These are phyloP conservation scores for Mortierella sp. DNA, from an alignment of 371 early-diverging fungal species.

Conservation along the genomic window DNA sequence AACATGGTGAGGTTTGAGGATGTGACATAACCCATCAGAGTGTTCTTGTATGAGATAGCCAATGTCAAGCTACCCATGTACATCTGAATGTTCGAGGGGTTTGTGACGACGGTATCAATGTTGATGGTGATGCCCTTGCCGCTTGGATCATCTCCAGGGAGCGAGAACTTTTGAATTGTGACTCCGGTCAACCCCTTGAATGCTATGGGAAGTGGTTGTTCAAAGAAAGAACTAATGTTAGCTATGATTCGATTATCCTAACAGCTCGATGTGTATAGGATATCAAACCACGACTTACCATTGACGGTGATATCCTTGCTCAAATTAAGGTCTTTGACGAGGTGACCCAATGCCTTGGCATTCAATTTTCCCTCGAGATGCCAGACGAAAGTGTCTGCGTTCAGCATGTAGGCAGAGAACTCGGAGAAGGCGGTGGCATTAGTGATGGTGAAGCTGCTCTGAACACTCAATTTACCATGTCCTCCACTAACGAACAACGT, in stretches of 20 bases:
- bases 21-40: too few species aligned
- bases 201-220: constrained; percentile 52
- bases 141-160: too few species aligned
- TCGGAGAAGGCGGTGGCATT: constrained; percentile 61
- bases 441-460: constrained; percentile 61
- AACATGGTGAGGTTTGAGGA: too few species aligned
- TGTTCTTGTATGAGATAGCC: too few species aligned
- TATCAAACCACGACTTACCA: constrained; percentile 65
- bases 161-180: too few species aligned
- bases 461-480: constrained; percentile 61
- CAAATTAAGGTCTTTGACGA: constrained; percentile 59
- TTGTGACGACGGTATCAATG: too few species aligned
- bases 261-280: constrained; percentile 69
- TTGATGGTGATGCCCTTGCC: too few species aligned
- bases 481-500: too few species aligned
- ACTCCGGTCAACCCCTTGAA: too few species aligned
- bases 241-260: constrained; percentile 61
- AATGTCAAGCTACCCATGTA: too few species aligned
- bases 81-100: too few species aligned
- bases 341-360: constrained; percentile 68
- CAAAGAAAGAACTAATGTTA: constrained; percentile 65
- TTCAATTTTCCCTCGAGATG: constrained; percentile 63
- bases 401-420: constrained; percentile 68
- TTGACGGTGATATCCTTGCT: constrained; percentile 56
- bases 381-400: constrained; percentile 68